Evolutionary conservation across 331 rosid species (phyloP), one percentile per base, ranked within the genome.

Genomic region (Pyracantha coccinea): DNA sequence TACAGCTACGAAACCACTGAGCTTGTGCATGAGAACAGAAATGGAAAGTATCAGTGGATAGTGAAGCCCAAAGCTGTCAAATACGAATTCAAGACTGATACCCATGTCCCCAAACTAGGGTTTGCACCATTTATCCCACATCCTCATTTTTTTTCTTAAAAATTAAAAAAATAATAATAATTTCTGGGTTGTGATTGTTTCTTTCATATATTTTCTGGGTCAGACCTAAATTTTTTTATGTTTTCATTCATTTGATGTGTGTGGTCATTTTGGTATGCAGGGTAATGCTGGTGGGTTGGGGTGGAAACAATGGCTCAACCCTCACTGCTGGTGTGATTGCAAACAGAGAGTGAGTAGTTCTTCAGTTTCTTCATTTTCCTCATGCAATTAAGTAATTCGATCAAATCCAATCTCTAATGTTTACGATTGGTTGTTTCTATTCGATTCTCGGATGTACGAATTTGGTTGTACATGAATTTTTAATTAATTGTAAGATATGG

Each of bases 251-350:
- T 16, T 35, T 50, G 17, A 65, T 74, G 20, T 3, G 20, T 45
- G 28, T 50, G 4, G 33, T 1, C 7, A 65, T 28, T 61, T 19
- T n/a, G 6, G 8, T 54, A 27, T 61, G 17, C 71, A 93, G 97
- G 87, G 97, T 91, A 63, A 88, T 93, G 97, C 97, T 93, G 52
- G 97, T 93, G 47, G 98, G 98, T 4, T 93, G 97, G 97, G 97
- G 97, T 50, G 98, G 98, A 67, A 93, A 93, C 85, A 93, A 93
- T 72, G 98, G 98, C 70, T 86, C 91, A 17, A 86, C 96, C 44
- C 97, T 93, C 84, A 89, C 96, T 4, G 98, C 87, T 69, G 98
- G 98, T 74, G 94, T 89, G 73, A 93, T 93, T 35, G 97, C 98
- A 7, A 93, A 91, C 87, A 33, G 91, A 89, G 92, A 93, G 97